Evolutionary conservation across 192 early-diverging fungal species (phyloP), one percentile per base, ranked within the genome.

Genomic region (Jimgerdemannia flammicorona): DNA sequence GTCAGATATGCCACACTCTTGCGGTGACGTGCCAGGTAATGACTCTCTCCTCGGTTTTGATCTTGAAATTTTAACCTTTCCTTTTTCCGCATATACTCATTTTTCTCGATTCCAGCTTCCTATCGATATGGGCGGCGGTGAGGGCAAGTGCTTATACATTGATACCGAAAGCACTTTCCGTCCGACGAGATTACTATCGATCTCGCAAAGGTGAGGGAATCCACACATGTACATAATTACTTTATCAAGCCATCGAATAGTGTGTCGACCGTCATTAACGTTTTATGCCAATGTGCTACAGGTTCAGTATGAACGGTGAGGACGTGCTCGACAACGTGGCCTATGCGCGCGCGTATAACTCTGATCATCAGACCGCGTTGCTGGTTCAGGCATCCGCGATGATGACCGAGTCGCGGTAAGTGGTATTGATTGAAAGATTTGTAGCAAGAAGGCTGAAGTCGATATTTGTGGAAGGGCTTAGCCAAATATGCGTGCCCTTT

Each of bases 91-190:
- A 66, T 20, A 44, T 17, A 40, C 18, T 71, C 40, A 19, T 39
- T 14, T 43, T 4, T 29, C 3, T 29, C 68, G 44, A 11, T 29
- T n/a, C 65, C 44, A 89, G 84, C 86, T 99, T 43, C 96, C 97
- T 17, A 84, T 88, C 42, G 86, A 92, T 40, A 93, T 94, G 89
- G 95, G 94, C 20, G 97, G 97, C 4, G 97, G 92, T 3, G 95
- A 94, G 81, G 97, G 97, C 64, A 96, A 94, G 75, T 97, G 96
- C 68, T 78, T 99, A 73, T 99, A 97, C 78, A 95, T 99, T 71
- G 97, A 99, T 77, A 97, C 96, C 0, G 97, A 99, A 82, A 94
- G 96, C 67, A 99, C 96, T 0, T 99, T 99, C 83, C 91, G 97
- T 64, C 96, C 97, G 0, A 93, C 94, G 77, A 87, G 97, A 59